phyloP scores from a whole-genome alignment of 192 early-diverging fungal genomes.

The Funneliformis mosseae region DNA sequence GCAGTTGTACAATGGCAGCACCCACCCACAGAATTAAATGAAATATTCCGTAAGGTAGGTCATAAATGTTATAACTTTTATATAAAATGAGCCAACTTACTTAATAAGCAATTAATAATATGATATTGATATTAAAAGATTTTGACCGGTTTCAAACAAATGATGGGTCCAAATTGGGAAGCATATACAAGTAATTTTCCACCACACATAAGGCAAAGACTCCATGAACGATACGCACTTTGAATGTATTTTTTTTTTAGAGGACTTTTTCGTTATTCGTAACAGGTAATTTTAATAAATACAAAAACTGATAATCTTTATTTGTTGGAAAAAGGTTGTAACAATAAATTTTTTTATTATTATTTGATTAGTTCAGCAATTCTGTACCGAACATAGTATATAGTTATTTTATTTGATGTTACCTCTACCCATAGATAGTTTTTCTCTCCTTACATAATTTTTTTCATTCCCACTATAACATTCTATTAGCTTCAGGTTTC shows the following conservation, averaged over 20 bases:
- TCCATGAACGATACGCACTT: constrained; percentile 55
- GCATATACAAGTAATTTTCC: constrained; percentile 46
- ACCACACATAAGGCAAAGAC: constrained; percentile 47
- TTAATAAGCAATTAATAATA: background rate
- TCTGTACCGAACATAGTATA: background rate
- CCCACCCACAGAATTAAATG: constrained; percentile 62
- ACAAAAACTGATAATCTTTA: background rate
- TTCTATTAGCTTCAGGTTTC: background rate
- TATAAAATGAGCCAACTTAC: background rate
- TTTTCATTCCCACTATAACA: background rate
- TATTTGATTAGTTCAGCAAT: background rate
- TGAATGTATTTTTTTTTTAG: constrained; percentile 30
- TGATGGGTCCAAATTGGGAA: constrained; percentile 66
- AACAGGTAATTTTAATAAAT: background rate
- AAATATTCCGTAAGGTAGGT: constrained; percentile 64
- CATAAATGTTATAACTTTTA: background rate
- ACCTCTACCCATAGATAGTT: background rate
- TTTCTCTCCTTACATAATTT: background rate
- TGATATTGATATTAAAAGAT: constrained; percentile 46
- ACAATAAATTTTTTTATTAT: background rate
- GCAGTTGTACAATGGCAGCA: constrained; percentile 79
- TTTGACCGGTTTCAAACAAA: constrained; percentile 64
- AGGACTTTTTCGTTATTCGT: background rate
- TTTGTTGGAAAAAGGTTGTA: background rate
- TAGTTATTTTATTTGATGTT: background rate